A percentile compares a stretch with the other conserved stretches of the same genome.
Evolutionary conservation across 163 green algal species (phyloP).

Genomic region (Chloromonas sp.): DNA sequence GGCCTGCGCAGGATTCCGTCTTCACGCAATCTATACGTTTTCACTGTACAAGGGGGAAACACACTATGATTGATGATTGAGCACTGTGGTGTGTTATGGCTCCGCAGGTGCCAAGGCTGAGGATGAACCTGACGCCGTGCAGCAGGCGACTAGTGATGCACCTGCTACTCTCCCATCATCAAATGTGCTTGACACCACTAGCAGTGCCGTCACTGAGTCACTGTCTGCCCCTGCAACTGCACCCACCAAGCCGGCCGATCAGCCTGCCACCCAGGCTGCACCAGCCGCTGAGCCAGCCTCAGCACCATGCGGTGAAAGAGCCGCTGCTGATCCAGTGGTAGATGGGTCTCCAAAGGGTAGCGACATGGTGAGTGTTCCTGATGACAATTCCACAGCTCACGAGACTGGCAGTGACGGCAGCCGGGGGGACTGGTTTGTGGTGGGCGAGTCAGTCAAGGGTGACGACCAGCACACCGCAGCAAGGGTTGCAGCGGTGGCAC

Average conservation of each 20-base stretch:
- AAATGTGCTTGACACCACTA: not conserved
- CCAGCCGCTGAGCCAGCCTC: not conserved
- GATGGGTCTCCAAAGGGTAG: not conserved
- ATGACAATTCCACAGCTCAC: not conserved
- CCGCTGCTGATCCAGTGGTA: no score
- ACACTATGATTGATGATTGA: no score
- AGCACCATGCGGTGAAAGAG: not conserved
- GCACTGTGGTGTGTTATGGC: no score
- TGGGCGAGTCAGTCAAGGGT: not conserved
- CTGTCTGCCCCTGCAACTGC: not conserved
- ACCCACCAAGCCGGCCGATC: not conserved
- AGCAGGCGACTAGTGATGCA: not conserved
- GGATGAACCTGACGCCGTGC: not conserved
- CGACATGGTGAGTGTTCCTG: not conserved
- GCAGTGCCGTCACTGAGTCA: not conserved
- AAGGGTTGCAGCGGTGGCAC: not conserved
- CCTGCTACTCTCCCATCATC: no score
- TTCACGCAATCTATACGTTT: no score
- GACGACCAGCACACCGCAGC: not conserved
- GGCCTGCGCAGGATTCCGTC: no score
- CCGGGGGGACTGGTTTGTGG: not conserved
- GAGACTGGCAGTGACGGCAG: not conserved
- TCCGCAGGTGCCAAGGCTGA: not conserved
- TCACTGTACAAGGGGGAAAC: no score
- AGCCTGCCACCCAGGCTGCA: not conserved